Base-by-base conservation (phyloP, 768 basidiomycete genomes). In the Suillus sp. region DNA sequence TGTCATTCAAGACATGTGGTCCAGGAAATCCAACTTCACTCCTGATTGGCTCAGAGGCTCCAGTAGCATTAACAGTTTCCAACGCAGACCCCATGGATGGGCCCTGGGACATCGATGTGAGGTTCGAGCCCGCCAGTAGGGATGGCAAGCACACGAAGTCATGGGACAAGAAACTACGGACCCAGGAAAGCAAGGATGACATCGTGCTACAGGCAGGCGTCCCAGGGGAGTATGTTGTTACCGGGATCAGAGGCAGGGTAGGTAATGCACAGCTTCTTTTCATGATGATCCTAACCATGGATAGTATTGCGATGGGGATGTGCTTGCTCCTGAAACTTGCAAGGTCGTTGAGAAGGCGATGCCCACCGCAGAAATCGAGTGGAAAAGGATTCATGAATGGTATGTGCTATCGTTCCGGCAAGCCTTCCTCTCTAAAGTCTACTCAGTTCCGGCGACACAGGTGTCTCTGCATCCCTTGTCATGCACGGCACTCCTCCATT, bases 331-430 rank as follows among this genome's bases (percentile, higher is more conserved):
- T 1, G 92, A 94, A 62, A 85, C 80, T 5, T 95, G 93, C 68
- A 83, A 78, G 62, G 92, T 96, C 3, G 76, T 90, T 34, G 87
- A 94, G 72, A 83, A 85, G 66, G 91, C 93, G 4, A 70, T 83
- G 35, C 95, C 95, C 2, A 86, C 85, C 3, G 92, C 93, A 27
- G 89, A 96, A 69, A 92, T 96, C 64, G 85, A 90, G 75, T 94
- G 93, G 87, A 91, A 88, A 68, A 88, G 88, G 57, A 91, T 96
- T 63, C 92, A 95, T 65, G 94, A 96, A 79, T 95, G 95, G 95
- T 93, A 67, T 45, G 43, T 30, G 48, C 30, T 7, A 59, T 38
- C 62, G 4, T 58, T 55, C n/a, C 40, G 51, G 51, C 47, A 27
- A 65, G 51, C 60, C 55, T 66, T 32, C 48, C 32, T 30, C 35